These are phyloP conservation scores for Starmerella stigmatis DNA, from an alignment of 805 yeast genomes.

Conservation along the genomic window DNA sequence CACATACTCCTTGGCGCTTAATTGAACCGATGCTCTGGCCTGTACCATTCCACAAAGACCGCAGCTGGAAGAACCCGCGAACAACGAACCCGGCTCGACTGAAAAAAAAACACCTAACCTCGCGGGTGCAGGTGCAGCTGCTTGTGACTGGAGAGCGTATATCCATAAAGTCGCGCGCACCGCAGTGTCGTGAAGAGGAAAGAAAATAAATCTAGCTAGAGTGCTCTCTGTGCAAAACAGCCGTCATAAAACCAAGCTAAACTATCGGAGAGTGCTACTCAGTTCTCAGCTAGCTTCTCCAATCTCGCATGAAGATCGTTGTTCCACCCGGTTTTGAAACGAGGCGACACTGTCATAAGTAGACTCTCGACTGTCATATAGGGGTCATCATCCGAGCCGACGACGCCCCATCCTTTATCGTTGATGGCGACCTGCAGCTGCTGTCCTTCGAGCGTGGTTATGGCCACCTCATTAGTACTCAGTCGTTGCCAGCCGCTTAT, in stretches of 20 bases:
- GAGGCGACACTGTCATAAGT: conserved; percentile 25
- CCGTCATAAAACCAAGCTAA: too few species aligned
- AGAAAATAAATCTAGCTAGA: too few species aligned
- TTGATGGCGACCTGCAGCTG: conserved; percentile 9
- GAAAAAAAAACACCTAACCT: too few species aligned
- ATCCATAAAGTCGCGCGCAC: too few species aligned
- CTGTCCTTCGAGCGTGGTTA: conserved; percentile 21
- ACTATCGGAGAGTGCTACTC: not conserved
- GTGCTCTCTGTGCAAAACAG: too few species aligned
- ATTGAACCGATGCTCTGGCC: conserved; percentile 9
- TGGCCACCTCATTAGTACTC: not conserved
- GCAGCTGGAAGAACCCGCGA: too few species aligned
- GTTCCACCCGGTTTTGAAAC: conserved; percentile 23
- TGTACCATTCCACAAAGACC: conserved; percentile 11
- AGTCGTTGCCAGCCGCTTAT: conserved; percentile 8
- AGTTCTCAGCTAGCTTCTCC: not conserved
- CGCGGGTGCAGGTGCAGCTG: too few species aligned
- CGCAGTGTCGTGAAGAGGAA: too few species aligned
- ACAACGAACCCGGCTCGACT: too few species aligned
- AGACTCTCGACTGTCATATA: conserved; percentile 30
- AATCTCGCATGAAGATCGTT: conserved; percentile 11
- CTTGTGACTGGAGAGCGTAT: too few species aligned
- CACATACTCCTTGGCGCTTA: conserved; percentile 21
- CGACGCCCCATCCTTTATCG: conserved; percentile 20
- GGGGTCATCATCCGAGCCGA: not conserved